These are phyloP conservation scores for Globisporangium acanthophoron DNA, from an alignment of 352 stramenopile genomes.

Conservation along the genomic window DNA sequence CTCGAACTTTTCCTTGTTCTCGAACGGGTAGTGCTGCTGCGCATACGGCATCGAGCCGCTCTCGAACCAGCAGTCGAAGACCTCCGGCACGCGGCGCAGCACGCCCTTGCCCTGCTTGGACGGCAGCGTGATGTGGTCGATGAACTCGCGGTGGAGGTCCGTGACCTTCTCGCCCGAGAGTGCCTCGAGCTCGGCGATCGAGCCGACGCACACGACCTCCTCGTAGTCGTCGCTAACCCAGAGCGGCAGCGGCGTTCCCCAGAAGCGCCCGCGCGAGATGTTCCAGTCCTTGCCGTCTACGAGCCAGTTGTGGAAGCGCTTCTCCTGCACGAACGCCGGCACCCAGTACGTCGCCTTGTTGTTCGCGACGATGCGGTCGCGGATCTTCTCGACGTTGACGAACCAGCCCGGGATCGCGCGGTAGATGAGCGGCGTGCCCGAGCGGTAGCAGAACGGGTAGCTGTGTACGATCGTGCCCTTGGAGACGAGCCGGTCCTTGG, in stretches of 20 bases:
- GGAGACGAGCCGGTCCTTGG: constrained; percentile 91
- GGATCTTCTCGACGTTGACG: constrained; percentile 97
- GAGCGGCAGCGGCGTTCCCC: constrained; percentile 98
- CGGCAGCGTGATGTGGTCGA: constrained; percentile 98
- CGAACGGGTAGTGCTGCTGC: constrained; percentile 99
- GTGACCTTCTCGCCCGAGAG: constrained; percentile 90
- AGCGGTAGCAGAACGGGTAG: constrained; percentile 99
- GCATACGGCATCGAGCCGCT: constrained; percentile 99
- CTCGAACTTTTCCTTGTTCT: constrained; percentile 98
- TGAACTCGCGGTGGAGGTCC: constrained; percentile 98
- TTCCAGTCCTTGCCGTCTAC: constrained; percentile 98
- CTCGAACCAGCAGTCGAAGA: constrained; percentile 99
- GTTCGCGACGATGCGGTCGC: constrained; percentile 91
- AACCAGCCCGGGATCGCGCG: constrained; percentile 99
- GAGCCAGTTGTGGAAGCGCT: constrained; percentile 99
- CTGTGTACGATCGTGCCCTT: constrained; percentile 97
- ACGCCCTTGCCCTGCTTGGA: constrained; percentile 90
- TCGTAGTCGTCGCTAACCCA: constrained; percentile 97
- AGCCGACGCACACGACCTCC: constrained; percentile 97
- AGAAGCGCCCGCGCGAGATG: constrained; percentile 98
- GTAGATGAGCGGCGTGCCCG: constrained; percentile 99
- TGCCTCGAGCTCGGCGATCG: constrained; percentile 95
- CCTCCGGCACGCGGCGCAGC: constrained; percentile 84
- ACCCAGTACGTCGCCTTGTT: constrained; percentile 87
- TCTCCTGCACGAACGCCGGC: constrained; percentile 94